Conservation (phyloP, 176 grass and related monocot genomes). For the Metroxylon sagu region DNA sequence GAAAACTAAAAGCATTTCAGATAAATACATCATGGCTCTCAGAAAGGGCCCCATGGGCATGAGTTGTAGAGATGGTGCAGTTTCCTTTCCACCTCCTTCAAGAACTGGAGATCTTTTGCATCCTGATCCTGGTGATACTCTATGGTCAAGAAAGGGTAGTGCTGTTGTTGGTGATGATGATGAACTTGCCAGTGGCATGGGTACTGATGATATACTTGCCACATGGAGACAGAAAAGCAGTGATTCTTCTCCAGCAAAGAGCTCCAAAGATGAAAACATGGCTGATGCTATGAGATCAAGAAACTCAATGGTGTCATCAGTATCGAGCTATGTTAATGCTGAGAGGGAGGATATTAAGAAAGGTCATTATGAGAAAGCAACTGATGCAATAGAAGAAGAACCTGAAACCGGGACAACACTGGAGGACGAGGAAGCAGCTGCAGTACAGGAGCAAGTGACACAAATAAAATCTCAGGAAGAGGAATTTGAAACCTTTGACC, state of each 20-base stretch:
- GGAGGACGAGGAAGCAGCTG: conserved; percentile 90
- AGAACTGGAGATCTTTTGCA: conserved; percentile 38
- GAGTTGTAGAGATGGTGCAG: conserved; percentile 33
- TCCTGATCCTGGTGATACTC: conserved; percentile 38
- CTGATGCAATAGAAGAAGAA: conserved; percentile 71
- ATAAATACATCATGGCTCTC: conserved; percentile 24
- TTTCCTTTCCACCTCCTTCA: conserved; percentile 72
- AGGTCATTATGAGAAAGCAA: conserved; percentile 45
- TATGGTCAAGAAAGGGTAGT: conserved; percentile 55
- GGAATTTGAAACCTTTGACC: conserved; percentile 95
- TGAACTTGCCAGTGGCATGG: conserved; percentile 50
- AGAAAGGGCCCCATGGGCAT: conserved; percentile 33
- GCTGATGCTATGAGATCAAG: conserved; percentile 72
- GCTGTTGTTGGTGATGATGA: conserved; percentile 36
- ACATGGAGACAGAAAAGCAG: conserved; percentile 88
- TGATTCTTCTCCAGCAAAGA: conserved; percentile 55
- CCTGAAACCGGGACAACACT: conserved; percentile 37
- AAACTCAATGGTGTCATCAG: conserved; percentile 62
- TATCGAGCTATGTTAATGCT: conserved; percentile 42
- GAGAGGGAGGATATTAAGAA: conserved; percentile 60
- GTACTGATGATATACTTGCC: conserved; percentile 75
- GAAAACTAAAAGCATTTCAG: conserved; percentile 35
- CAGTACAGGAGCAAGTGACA: conserved; percentile 93
- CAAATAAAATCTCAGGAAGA: conserved; percentile 96
- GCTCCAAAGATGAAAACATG: conserved; percentile 59